phyloP scores from a whole-genome alignment of 2,329 filamentous ascomycete species.

The Drechslerella dactyloides region DNA sequence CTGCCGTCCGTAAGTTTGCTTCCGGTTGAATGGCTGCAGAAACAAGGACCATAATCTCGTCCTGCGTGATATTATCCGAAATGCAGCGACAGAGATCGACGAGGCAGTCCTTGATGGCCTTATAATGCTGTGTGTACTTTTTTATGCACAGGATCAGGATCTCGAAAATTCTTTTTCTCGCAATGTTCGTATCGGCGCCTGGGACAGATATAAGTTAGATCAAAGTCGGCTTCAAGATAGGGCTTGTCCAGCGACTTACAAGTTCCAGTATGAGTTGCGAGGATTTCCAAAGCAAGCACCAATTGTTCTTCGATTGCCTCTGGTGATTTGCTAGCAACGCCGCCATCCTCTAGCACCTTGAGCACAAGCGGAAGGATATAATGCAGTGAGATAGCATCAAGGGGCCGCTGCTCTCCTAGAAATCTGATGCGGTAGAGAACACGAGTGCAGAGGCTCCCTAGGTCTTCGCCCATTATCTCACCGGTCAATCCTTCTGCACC shows the following conservation, averaged over 20 bases:
- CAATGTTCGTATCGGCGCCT: constrained; percentile 58
- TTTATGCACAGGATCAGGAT: constrained; percentile 83
- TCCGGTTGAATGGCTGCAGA: constrained; percentile 80
- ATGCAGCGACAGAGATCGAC: constrained; percentile 83
- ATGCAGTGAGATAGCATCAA: constrained; percentile 84
- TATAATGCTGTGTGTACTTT: constrained; percentile 89
- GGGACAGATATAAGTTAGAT: constrained; percentile 30
- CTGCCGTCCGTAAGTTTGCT: constrained; percentile 77
- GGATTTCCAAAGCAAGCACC: constrained; percentile 83
- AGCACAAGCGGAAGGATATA: constrained; percentile 86
- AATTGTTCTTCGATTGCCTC: constrained; percentile 91
- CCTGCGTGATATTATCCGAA: constrained; percentile 75
- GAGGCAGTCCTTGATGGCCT: constrained; percentile 90
- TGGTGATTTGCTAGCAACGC: constrained; percentile 69
- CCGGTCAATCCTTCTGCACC: constrained; percentile 70
- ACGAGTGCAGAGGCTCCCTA: constrained; percentile 73
- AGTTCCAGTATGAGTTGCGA: constrained; percentile 84
- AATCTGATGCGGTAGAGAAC: constrained; percentile 90
- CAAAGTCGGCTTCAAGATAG: background rate
- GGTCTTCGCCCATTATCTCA: constrained; percentile 49
- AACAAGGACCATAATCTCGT: constrained; percentile 78
- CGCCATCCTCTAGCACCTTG: constrained; percentile 77
- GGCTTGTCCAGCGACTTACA: constrained; percentile 61
- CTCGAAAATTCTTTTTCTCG: constrained; percentile 74
- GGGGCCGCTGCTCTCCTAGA: constrained; percentile 88